These are phyloP conservation scores for Colletotrichum musicola DNA, from an alignment of 2,329 filamentous ascomycete species.

Conservation along the genomic window DNA sequence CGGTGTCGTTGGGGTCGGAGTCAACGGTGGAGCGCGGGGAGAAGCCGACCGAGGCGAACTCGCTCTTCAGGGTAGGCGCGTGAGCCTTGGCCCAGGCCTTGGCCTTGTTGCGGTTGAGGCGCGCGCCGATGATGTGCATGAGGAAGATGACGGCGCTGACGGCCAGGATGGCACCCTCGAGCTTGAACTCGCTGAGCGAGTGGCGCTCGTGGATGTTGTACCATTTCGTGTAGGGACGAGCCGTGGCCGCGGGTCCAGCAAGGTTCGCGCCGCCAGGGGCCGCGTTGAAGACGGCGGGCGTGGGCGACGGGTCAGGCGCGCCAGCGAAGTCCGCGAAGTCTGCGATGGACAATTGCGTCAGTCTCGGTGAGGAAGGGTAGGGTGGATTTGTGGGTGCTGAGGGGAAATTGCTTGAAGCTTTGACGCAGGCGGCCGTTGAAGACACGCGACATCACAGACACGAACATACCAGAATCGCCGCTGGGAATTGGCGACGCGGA, in stretches of 20 bases:
- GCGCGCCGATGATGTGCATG: slow-evolving; percentile 85
- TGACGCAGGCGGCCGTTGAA: slow-evolving; percentile 26
- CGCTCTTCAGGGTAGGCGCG: slow-evolving; percentile 76
- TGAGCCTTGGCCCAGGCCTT: slow-evolving; percentile 84
- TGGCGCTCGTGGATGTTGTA: slow-evolving; percentile 96
- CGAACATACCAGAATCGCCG: slow-evolving; percentile 72
- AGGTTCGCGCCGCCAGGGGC: slow-evolving; percentile 60
- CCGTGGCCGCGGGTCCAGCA: slow-evolving; percentile 61
- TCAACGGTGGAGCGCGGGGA: slow-evolving; percentile 66
- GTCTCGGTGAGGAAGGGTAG: slow-evolving; percentile 29
- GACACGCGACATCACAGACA: neutral
- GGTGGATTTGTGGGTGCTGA: slow-evolving; percentile 36
- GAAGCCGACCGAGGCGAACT: slow-evolving; percentile 92
- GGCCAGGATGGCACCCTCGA: slow-evolving; percentile 85
- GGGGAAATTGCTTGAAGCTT: slow-evolving; percentile 28
- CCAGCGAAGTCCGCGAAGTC: slow-evolving; percentile 96
- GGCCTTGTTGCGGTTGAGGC: slow-evolving; percentile 83
- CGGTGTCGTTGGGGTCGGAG: slow-evolving; percentile 54
- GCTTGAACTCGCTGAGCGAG: slow-evolving; percentile 84
- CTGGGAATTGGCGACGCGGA: slow-evolving; percentile 62
- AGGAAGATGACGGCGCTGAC: slow-evolving; percentile 80
- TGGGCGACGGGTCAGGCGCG: slow-evolving; percentile 75
- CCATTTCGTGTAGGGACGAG: slow-evolving; percentile 88
- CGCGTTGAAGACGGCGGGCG: slow-evolving; percentile 54
- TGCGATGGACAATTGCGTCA: slow-evolving; percentile 54